These are phyloP conservation scores for Fremontodendron californicum DNA, from an alignment of 345 rosid species.

Conservation along the genomic window DNA sequence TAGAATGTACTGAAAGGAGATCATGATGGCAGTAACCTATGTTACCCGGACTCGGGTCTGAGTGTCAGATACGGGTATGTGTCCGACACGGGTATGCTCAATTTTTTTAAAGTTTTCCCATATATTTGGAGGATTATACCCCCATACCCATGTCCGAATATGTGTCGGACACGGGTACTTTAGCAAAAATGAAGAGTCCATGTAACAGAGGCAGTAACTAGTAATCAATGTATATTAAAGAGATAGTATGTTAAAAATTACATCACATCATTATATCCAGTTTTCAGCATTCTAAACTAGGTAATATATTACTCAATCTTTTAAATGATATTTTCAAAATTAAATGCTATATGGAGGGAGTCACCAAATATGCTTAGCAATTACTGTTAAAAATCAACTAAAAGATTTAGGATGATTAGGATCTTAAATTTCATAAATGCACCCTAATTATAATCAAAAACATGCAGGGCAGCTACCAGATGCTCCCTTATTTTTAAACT, in stretches of 20 bases:
- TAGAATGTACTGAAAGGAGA: background rate
- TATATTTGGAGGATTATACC: too few relatives aligned
- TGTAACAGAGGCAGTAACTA: too few relatives aligned
- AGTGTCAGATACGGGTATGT: too few relatives aligned
- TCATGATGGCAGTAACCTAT: background rate
- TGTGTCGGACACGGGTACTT: too few relatives aligned
- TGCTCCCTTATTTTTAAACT: background rate
- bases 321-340: background rate
- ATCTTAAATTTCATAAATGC: background rate
- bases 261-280: background rate
- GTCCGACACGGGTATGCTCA: too few relatives aligned
- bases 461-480: background rate
- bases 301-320: background rate
- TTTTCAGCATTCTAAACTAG: background rate
- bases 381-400: background rate
- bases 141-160: too few relatives aligned
- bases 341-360: background rate
- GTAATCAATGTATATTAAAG: background rate
- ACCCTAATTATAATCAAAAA: background rate
- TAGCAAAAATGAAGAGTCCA: too few relatives aligned
- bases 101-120: too few relatives aligned
- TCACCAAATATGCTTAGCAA: background rate
- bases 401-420: background rate
- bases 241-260: background rate
- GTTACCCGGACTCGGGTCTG: too few relatives aligned